Base-by-base conservation (phyloP, 495 filamentous ascomycete species). In the Penicillium samsonianum region DNA sequence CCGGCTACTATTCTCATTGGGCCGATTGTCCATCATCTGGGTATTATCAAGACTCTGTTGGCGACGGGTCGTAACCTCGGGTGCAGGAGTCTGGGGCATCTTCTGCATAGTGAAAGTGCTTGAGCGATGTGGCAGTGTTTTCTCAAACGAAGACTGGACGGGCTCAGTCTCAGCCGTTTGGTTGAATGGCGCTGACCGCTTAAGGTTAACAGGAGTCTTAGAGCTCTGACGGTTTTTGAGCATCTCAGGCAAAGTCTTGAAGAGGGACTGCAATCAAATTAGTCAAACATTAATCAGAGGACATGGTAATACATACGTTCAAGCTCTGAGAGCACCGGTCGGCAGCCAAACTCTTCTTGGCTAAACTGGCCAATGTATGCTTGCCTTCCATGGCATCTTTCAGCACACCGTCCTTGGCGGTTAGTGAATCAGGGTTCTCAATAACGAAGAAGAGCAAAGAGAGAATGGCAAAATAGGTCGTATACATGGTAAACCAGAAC, bases 401-500 rank as follows among this genome's bases (percentile, higher is more conserved):
- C 41, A 97, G 75, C 4, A 96, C 87, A 40, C 89, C 88, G 37
- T 84, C 77, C 37, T 89, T 83, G 16, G 86, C 88, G 3, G 78
- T 83, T 5, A 81, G 67, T 61, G 88, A 90, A 56, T 92, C 84
- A n/a, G 90, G 90, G 65, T 96, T 97, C 70, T 96, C 93, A 12
- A 96, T 72, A 1, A 91, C 90, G 65, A 87, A 97, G 73, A 92
- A 98, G 14, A 96, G 77, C 55, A 97, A 74, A 0, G 92, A 91
- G 9, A 98, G 78, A 43, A 96, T 91, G 20, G 92, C 88, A 70
- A 96, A 97, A 75, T 96, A 97, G 16, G 90, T 90, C 3, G 94
- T 96, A 62, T 97, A 98, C 75, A 96, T 91, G 47, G 88, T 89
- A 63, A 96, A 97, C 94, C 94, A 98, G 73, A 92, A 96, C 1